phyloP scores from a whole-genome alignment of 441 rosid genomes.

The Aleurites moluccanus region DNA sequence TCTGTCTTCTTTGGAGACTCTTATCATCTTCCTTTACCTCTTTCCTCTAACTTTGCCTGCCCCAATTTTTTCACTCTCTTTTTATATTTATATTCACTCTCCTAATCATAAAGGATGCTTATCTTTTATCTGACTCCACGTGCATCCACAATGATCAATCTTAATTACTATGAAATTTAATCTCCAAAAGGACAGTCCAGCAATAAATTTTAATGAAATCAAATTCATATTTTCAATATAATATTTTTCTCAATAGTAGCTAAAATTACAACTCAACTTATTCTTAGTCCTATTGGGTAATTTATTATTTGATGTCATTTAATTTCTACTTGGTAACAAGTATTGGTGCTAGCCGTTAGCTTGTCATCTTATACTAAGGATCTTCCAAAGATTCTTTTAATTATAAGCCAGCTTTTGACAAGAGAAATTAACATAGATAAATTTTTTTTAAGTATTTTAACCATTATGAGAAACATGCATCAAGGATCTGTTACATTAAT shows the following conservation, averaged over 20 bases:
- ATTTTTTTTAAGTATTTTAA: not conserved
- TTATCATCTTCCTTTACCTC: not conserved
- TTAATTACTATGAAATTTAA: too few relatives aligned
- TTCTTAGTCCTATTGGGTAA: too few relatives aligned
- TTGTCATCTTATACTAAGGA: not conserved
- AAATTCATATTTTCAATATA: too few relatives aligned
- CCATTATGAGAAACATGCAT: slow-evolving; percentile 2
- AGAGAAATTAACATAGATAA: not conserved
- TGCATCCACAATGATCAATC: too few relatives aligned
- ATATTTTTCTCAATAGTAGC: too few relatives aligned
- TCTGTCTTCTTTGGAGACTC: slow-evolving; percentile 27
- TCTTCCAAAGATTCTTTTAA: not conserved
- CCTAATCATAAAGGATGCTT: too few relatives aligned
- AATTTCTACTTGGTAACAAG: not conserved
- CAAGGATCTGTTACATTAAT: slow-evolving; percentile 6
- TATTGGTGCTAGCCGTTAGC: not conserved
- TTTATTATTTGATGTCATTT: too few relatives aligned
- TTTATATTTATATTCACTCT: too few relatives aligned
- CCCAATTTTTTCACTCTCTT: not conserved
- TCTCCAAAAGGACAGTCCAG: too few relatives aligned
- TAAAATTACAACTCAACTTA: too few relatives aligned
- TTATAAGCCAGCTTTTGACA: not conserved
- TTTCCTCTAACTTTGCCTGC: not conserved
- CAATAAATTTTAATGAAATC: too few relatives aligned
- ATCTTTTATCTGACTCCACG: too few relatives aligned